phyloP scores from a whole-genome alignment of 2,329 filamentous ascomycete genomes.

The Apiospora sp. region DNA sequence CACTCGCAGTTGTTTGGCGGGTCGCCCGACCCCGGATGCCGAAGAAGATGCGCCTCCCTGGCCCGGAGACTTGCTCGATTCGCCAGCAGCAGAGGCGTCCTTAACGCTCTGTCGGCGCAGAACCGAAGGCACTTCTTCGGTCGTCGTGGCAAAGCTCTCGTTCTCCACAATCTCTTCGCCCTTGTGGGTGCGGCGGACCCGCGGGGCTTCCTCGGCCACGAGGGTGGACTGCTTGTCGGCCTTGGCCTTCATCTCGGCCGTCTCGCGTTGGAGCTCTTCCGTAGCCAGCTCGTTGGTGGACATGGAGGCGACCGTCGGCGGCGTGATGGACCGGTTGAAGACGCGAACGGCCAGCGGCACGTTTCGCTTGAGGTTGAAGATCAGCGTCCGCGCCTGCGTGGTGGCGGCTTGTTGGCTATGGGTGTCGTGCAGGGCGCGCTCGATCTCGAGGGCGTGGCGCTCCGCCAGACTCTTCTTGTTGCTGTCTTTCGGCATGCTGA shows the following conservation, averaged over 20 bases:
- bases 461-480: conserved; percentile 72
- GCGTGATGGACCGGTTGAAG: conserved; percentile 74
- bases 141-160: conserved; percentile 57
- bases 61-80: conserved; percentile 31
- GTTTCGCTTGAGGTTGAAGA: conserved; percentile 91
- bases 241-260: conserved; percentile 78
- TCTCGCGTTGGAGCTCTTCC: conserved; percentile 83
- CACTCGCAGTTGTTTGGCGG: conserved; percentile 48
- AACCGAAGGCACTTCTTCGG: conserved; percentile 48
- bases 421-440: conserved; percentile 71
- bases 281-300: conserved; percentile 89
- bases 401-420: conserved; percentile 63
- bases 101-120: conserved; percentile 45
- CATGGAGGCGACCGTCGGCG: conserved; percentile 86
- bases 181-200: conserved; percentile 90
- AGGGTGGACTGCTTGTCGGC: conserved; percentile 87
- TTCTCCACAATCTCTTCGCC: conserved; percentile 90
- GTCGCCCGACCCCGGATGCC: conserved; percentile 35
- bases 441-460: conserved; percentile 78
- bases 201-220: conserved; percentile 76
- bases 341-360: conserved; percentile 77
- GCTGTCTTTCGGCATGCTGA: conserved; percentile 68
- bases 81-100: conserved; percentile 35
- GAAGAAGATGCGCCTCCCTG: conserved; percentile 31
- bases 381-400: conserved; percentile 75